These are phyloP conservation scores for Colletotrichum echinochloae DNA, from an alignment of 2,329 filamentous ascomycete species.

Conservation along the genomic window DNA sequence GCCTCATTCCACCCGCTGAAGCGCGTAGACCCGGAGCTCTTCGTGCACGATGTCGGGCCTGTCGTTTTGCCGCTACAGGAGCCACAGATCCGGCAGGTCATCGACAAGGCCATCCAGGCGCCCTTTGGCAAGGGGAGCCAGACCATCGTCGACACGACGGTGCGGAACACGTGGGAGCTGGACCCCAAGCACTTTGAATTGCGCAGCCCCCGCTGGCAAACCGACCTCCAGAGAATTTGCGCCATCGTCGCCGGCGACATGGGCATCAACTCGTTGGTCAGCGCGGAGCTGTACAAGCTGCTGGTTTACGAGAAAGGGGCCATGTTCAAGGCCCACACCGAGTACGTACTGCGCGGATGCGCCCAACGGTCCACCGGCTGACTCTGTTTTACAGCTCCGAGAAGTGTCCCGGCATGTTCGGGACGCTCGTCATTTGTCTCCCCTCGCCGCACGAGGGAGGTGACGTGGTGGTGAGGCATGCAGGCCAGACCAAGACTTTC, in stretches of 20 bases:
- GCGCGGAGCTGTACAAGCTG: conserved; percentile 59
- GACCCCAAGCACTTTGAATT: conserved; percentile 54
- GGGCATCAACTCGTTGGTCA: conserved; percentile 48
- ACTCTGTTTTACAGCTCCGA: conserved; percentile 51
- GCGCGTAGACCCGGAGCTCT: conserved; percentile 27
- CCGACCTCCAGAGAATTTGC: conserved; percentile 44
- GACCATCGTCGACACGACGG: conserved; percentile 54
- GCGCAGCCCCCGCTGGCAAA: conserved; percentile 49
- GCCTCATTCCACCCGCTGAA: conserved; percentile 27
- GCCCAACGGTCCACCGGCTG: background rate
- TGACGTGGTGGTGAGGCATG: conserved; percentile 54
- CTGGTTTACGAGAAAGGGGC: conserved; percentile 63
- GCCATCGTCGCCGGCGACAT: conserved; percentile 46
- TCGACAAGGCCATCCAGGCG: conserved; percentile 46
- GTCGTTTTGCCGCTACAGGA: conserved; percentile 46
- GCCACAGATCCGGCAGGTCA: conserved; percentile 44
- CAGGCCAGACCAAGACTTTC: conserved; percentile 48
- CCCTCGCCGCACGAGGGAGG: conserved; percentile 62
- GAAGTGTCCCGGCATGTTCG: conserved; percentile 62
- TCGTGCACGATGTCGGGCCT: conserved; percentile 41
- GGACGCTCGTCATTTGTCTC: conserved; percentile 61
- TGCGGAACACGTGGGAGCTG: conserved; percentile 59
- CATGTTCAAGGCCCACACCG: conserved; percentile 60
- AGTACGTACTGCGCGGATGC: conserved; percentile 44
- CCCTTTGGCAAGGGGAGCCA: conserved; percentile 55